These are phyloP conservation scores for Kazachstania kunashirensis DNA, from an alignment of 805 yeast genomes.

Conservation along the genomic window DNA sequence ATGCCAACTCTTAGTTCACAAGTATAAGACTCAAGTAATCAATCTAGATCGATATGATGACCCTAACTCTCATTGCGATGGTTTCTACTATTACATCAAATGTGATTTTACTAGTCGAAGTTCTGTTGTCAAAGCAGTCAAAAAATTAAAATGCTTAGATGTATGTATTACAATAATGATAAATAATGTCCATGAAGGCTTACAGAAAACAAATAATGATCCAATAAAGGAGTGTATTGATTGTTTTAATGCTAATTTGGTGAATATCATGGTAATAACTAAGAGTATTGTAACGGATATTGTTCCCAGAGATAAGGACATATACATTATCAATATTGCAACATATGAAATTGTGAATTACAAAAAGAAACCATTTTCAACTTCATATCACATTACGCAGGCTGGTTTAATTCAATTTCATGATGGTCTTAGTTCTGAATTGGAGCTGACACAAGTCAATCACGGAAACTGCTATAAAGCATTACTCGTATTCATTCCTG, in stretches of 20 bases:
- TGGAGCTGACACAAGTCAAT: constrained; percentile 3
- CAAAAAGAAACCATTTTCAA: constrained; percentile 3
- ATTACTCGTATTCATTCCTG: neutral
- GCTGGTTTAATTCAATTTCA: constrained; percentile 21
- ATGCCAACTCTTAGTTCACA: constrained; percentile 6
- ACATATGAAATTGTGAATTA: constrained; percentile 3
- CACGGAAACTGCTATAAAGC: constrained; percentile 2
- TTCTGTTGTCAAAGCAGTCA: constrained; percentile 1
- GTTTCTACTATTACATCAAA: constrained; percentile 1
- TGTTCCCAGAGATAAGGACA: constrained; percentile 4
- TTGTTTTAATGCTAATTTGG: constrained; percentile 13
- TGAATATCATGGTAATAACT: constrained; percentile 16
- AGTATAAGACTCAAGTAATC: constrained; percentile 7
- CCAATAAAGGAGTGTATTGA: constrained; percentile 7
- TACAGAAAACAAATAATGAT: constrained; percentile 3
- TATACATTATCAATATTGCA: constrained; percentile 15
- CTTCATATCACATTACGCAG: constrained; percentile 11
- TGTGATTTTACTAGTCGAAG: constrained; percentile 5
- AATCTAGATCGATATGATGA: constrained; percentile 11
- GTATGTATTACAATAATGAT: constrained; percentile 9
- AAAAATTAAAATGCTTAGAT: neutral
- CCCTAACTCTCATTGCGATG: neutral
- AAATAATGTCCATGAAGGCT: constrained; percentile 15
- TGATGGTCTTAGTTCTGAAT: constrained; percentile 19
- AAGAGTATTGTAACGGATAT: constrained; percentile 12